Percentiles rank a stretch among this genome's conserved stretches.
Evolutionary conservation across 768 basidiomycete species (phyloP).

Genomic region (Mrakia gelida): DNA sequence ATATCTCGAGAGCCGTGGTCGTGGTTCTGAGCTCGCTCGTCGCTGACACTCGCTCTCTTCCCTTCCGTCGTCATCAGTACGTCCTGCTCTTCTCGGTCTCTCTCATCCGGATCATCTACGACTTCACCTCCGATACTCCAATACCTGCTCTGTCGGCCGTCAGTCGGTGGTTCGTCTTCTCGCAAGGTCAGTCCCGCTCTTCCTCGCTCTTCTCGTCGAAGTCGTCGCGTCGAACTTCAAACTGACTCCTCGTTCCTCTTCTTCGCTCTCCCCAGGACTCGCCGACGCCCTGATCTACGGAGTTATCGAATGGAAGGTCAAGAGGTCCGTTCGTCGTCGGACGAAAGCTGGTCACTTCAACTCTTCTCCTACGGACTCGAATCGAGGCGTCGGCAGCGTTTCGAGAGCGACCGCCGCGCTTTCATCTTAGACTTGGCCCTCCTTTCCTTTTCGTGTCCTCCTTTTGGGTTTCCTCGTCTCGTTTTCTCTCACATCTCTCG

Average conservation of each 20-base stretch:
- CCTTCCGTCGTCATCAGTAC: conserved; percentile 44
- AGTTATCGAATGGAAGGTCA: conserved; percentile 40
- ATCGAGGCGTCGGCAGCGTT: no score
- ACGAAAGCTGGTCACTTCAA: not conserved
- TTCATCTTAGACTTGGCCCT: no score
- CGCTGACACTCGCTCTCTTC: conserved; percentile 35
- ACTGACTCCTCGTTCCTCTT: not conserved
- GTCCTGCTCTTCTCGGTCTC: conserved; percentile 45
- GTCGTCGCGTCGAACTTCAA: not conserved
- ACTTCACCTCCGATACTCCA: conserved; percentile 28
- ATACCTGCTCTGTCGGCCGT: conserved; percentile 38
- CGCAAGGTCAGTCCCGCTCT: conserved; percentile 1
- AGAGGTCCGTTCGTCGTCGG: conserved; percentile 26
- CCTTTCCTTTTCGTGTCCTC: no score
- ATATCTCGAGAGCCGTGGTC: not conserved
- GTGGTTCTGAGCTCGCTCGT: no score
- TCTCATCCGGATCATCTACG: conserved; percentile 43
- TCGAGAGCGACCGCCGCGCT: no score
- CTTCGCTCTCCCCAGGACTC: conserved; percentile 42
- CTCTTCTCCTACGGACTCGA: no score
- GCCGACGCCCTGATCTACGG: conserved; percentile 46
- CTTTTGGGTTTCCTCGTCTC: no score
- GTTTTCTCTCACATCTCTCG: no score
- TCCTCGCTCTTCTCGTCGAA: not conserved
- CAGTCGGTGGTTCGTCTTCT: conserved; percentile 41